A percentile compares a stretch with the other conserved stretches of the same genome.
These are phyloP conservation scores for Penicillium capsulatum DNA, from an alignment of 2,329 filamentous ascomycete species.

Conservation along the genomic window DNA sequence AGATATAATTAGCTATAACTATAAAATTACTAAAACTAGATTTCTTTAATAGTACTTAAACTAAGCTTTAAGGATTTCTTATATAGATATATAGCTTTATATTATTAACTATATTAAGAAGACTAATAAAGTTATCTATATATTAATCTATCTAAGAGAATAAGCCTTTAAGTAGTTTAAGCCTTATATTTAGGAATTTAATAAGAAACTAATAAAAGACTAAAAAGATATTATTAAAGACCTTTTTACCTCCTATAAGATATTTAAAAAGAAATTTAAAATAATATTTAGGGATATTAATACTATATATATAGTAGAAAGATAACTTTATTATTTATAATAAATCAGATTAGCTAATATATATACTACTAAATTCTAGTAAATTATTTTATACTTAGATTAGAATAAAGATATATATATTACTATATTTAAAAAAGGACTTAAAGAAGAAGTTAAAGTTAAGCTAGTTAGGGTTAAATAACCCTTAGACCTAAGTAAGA, in stretches of 20 bases:
- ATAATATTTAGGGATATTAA: conserved; percentile 8
- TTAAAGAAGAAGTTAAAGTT: too few species aligned
- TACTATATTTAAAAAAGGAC: too few species aligned
- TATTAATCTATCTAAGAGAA: conserved; percentile 2
- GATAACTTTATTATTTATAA: too few species aligned
- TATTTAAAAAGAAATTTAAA: conserved; percentile 4
- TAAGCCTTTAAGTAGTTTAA: conserved; percentile 6
- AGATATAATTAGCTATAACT: background rate
- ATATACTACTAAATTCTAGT: too few species aligned
- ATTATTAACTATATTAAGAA: background rate
- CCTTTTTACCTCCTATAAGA: too few species aligned
- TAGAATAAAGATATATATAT: too few species aligned
- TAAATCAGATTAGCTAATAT: too few species aligned
- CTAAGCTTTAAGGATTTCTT: conserved; percentile 4
- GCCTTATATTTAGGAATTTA: conserved; percentile 3
- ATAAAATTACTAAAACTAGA: conserved; percentile 1
- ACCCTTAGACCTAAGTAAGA: background rate
- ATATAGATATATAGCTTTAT: conserved; percentile 6
- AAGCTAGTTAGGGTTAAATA: conserved; percentile 2
- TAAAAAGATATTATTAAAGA: too few species aligned
- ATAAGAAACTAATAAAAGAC: conserved; percentile 7
- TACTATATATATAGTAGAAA: too few species aligned
- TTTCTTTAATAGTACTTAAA: conserved; percentile 1
- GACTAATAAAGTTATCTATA: conserved; percentile 1
- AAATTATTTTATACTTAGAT: too few species aligned